Percentiles rank a stretch among this genome's conserved stretches.
Evolutionary conservation across 2,329 filamentous ascomycete species (phyloP).

Genomic region (Colletotrichum australisinense): DNA sequence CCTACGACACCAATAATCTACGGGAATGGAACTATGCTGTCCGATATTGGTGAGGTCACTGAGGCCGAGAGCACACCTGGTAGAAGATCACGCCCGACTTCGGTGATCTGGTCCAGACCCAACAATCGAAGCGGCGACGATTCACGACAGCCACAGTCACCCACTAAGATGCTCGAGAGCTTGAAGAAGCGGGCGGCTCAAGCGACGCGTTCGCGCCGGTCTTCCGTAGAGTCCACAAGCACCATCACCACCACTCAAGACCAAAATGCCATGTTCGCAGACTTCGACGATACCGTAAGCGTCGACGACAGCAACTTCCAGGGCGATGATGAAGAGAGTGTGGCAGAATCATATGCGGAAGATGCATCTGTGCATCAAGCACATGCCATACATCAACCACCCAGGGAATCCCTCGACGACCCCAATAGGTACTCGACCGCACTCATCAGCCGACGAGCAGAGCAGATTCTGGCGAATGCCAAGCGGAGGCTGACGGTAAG

Average conservation of each 20-base stretch:
- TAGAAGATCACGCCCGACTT: constrained; percentile 46
- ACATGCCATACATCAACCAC: constrained; percentile 41
- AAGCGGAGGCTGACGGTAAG: constrained; percentile 88
- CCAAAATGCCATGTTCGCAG: constrained; percentile 61
- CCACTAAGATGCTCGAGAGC: constrained; percentile 55
- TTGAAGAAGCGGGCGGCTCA: constrained; percentile 59
- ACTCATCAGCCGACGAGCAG: constrained; percentile 83
- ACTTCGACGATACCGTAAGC: constrained; percentile 72
- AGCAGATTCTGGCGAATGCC: constrained; percentile 91
- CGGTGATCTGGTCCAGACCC: constrained; percentile 37
- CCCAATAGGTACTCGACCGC: constrained; percentile 75
- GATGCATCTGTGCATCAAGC: constrained; percentile 51
- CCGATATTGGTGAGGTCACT: constrained; percentile 71
- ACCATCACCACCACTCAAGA: constrained; percentile 68
- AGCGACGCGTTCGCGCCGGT: constrained; percentile 59
- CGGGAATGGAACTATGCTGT: constrained; percentile 76
- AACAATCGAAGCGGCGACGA: constrained; percentile 45
- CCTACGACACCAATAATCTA: constrained; percentile 75
- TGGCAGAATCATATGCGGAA: constrained; percentile 67
- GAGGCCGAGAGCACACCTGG: constrained; percentile 64
- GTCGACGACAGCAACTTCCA: constrained; percentile 75
- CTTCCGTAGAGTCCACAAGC: constrained; percentile 70
- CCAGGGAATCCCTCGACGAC: constrained; percentile 42
- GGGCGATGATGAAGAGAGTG: constrained; percentile 75
- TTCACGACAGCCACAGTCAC: constrained; percentile 48